phyloP scores from a whole-genome alignment of 2,329 filamentous ascomycete genomes.

The Clonostachys rhizophaga region DNA sequence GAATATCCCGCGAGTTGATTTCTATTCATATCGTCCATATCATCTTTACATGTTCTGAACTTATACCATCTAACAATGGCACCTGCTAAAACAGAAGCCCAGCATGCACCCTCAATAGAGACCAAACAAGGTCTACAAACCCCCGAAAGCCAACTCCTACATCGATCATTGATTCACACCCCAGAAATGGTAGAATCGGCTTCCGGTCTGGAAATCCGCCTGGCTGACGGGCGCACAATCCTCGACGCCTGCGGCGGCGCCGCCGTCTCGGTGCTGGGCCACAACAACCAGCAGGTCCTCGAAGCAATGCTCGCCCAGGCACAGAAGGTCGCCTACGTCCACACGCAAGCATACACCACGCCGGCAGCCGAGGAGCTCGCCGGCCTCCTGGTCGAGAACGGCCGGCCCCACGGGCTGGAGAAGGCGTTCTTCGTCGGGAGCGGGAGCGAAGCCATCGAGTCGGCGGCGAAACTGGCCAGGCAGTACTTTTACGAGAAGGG shows the following conservation, averaged over 20 bases:
- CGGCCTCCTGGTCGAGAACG: constrained; percentile 12
- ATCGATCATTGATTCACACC: constrained; percentile 21
- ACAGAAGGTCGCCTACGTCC: constrained; percentile 22
- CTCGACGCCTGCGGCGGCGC: constrained; percentile 29
- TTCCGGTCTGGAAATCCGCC: constrained; percentile 25
- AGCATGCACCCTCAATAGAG: not conserved
- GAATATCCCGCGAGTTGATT: too few relatives aligned
- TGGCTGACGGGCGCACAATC: constrained; percentile 21
- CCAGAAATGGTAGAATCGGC: constrained; percentile 34
- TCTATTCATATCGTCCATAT: too few relatives aligned
- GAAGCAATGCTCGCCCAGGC: constrained; percentile 51
- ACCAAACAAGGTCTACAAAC: too few relatives aligned
- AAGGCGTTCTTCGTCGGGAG: constrained; percentile 15
- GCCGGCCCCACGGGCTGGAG: constrained; percentile 10
- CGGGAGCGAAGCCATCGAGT: constrained; percentile 32
- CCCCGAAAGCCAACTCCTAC: constrained; percentile 12
- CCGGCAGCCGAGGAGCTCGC: constrained; percentile 18
- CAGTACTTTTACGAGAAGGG: constrained; percentile 39
- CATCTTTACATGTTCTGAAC: not conserved
- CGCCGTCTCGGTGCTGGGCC: constrained; percentile 61
- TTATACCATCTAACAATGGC: not conserved
- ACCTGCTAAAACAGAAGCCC: not conserved
- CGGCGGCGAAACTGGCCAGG: constrained; percentile 39
- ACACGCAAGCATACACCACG: constrained; percentile 16
- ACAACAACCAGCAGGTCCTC: constrained; percentile 50